Percentiles rank a stretch among this genome's conserved stretches.
phyloP scores from a whole-genome alignment of 2,329 filamentous ascomycete species.

The Pseudocercospora crystallina region DNA sequence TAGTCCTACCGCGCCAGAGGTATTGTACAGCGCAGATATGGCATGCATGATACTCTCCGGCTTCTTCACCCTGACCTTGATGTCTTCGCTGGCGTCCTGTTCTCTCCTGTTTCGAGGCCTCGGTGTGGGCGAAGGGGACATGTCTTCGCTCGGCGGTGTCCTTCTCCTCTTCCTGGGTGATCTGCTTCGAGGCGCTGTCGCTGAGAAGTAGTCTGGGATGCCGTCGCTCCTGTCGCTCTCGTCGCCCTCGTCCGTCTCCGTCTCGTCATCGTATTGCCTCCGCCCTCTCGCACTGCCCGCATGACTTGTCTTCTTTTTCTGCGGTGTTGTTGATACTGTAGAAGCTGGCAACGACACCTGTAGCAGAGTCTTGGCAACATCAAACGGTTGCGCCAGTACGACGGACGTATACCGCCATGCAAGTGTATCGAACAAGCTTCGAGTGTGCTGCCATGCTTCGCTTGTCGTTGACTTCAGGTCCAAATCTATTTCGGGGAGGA shows the following conservation, averaged over 20 bases:
- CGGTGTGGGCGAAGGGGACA: conserved; percentile 31
- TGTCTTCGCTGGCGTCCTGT: conserved; percentile 22
- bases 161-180: conserved; percentile 41
- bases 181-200: conserved; percentile 58
- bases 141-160: conserved; percentile 28
- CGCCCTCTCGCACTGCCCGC: conserved; percentile 14
- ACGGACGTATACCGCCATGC: conserved; percentile 90
- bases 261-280: conserved; percentile 26
- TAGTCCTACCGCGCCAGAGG: conserved; percentile 84
- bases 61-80: conserved; percentile 70
- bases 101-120: conserved; percentile 28
- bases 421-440: conserved; percentile 77
- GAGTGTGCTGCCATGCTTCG: conserved; percentile 48
- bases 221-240: conserved; percentile 49
- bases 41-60: conserved; percentile 83
- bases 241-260: conserved; percentile 23
- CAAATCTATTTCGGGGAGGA: conserved; percentile 82
- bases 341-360: conserved; percentile 64
- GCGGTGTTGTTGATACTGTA: conserved; percentile 33
- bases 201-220: conserved; percentile 76
- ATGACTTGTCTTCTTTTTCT: conserved; percentile 25
- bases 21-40: conserved; percentile 82
- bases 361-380: conserved; percentile 90
- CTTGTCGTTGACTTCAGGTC: conserved; percentile 53
- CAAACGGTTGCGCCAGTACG: conserved; percentile 89